A percentile compares a stretch with the other conserved stretches of the same genome.
phyloP scores from a whole-genome alignment of 306 rosid genomes.

The Cucurbita maxima region DNA sequence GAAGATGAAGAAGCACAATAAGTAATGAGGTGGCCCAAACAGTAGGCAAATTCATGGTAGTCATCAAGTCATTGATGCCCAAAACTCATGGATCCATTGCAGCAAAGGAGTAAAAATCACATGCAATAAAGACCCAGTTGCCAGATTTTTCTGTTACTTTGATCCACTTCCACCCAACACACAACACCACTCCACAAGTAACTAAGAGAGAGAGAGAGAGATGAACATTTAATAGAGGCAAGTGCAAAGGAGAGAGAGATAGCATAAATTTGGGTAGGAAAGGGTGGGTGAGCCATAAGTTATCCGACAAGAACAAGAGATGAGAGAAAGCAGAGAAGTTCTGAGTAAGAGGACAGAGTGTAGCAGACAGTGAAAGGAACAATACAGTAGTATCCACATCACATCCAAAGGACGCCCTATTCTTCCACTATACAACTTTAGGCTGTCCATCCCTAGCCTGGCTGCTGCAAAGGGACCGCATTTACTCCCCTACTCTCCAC shows the following conservation, averaged over 20 bases:
- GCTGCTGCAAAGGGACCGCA: no score
- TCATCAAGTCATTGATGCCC: constrained; percentile 22
- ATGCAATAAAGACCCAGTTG: constrained; percentile 22
- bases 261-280: no score
- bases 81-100: neutral
- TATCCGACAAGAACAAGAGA: no score
- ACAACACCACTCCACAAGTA: neutral
- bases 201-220: neutral
- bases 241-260: no score
- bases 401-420: no score
- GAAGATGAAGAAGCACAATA: constrained; percentile 20
- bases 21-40: constrained; percentile 18
- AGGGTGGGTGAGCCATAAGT: no score
- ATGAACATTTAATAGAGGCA: neutral
- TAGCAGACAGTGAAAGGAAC: no score
- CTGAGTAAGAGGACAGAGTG: no score
- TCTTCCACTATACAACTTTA: no score
- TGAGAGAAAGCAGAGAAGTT: no score
- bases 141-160: constrained; percentile 10
- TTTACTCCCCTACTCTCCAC: neutral
- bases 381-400: no score
- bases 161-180: neutral
- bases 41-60: constrained; percentile 25
- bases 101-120: constrained; percentile 12
- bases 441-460: no score